A percentile compares a stretch with the other conserved stretches of the same genome.
Evolutionary conservation across 305 asterid genomes (phyloP).

Genomic region (Nicotiana rustica): DNA sequence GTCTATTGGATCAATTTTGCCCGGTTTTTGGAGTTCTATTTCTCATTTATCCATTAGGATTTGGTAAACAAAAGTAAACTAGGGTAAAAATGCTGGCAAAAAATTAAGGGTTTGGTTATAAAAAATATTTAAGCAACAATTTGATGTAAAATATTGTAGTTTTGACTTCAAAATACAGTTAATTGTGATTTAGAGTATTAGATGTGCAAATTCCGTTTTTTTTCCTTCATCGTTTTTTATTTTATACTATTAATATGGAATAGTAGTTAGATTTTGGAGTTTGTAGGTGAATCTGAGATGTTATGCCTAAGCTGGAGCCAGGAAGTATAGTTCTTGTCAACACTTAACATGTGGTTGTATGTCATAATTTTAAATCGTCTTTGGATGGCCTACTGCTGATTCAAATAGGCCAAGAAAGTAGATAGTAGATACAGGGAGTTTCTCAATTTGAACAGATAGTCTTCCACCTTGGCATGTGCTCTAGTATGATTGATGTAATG

Average conservation of each 20-base stretch:
- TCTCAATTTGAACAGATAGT: conserved; percentile 16
- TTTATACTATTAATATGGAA: neutral
- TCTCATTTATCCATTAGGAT: neutral
- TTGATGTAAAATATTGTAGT: neutral
- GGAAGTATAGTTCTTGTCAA: neutral
- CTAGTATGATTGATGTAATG: neutral
- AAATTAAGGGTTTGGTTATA: neutral
- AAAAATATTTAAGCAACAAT: neutral
- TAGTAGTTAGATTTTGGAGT: neutral
- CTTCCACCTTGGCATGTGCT: neutral
- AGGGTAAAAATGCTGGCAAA: neutral
- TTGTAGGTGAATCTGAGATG: conserved; percentile 20
- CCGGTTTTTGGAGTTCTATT: neutral
- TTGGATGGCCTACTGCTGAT: conserved; percentile 11
- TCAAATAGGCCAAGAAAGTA: neutral
- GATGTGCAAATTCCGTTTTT: neutral
- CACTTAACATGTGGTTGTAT: neutral
- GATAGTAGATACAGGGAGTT: neutral
- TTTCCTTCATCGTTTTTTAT: neutral
- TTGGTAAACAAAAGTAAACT: neutral
- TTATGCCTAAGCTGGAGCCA: neutral
- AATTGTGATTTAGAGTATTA: neutral
- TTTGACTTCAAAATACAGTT: neutral
- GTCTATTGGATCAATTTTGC: neutral
- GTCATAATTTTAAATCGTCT: neutral